These are phyloP conservation scores for Hortaea sp. DNA, from an alignment of 2,329 filamentous ascomycete species.

Conservation along the genomic window DNA sequence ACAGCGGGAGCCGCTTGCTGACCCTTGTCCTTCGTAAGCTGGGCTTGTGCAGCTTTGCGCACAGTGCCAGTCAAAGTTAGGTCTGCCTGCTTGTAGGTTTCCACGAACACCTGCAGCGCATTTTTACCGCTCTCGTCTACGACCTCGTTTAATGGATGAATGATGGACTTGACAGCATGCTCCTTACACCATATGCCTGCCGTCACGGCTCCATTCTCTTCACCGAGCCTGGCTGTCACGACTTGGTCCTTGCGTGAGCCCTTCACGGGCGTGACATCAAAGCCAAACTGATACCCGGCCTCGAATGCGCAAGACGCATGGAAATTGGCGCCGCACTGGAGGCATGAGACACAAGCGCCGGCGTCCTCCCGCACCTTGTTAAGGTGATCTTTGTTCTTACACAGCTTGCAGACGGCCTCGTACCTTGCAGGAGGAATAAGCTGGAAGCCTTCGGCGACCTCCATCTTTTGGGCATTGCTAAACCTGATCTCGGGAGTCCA, in stretches of 20 bases:
- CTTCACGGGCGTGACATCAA: conserved; percentile 85
- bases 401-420: conserved; percentile 72
- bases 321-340: conserved; percentile 60
- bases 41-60: conserved; percentile 73
- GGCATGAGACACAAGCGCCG: conserved; percentile 76
- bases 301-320: conserved; percentile 89
- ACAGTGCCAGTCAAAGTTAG: conserved; percentile 82
- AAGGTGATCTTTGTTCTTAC: conserved; percentile 51
- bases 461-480: conserved; percentile 69
- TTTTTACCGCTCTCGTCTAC: conserved; percentile 63
- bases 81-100: conserved; percentile 91
- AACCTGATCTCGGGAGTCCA: conserved; percentile 93
- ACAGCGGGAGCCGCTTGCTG: conserved; percentile 22
- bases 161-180: conserved; percentile 58
- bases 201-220: conserved; percentile 73
- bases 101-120: conserved; percentile 76
- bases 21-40: conserved; percentile 47
- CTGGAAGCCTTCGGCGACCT: conserved; percentile 82
- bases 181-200: conserved; percentile 87
- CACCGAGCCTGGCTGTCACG: conserved; percentile 68
- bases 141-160: conserved; percentile 71
- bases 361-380: conserved; percentile 19
- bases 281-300: conserved; percentile 72
- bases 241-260: conserved; percentile 73
- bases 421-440: conserved; percentile 65